These are phyloP conservation scores for Papiliotrema terrestris DNA, from an alignment of 1,284 basidiomycete species.

Conservation along the genomic window DNA sequence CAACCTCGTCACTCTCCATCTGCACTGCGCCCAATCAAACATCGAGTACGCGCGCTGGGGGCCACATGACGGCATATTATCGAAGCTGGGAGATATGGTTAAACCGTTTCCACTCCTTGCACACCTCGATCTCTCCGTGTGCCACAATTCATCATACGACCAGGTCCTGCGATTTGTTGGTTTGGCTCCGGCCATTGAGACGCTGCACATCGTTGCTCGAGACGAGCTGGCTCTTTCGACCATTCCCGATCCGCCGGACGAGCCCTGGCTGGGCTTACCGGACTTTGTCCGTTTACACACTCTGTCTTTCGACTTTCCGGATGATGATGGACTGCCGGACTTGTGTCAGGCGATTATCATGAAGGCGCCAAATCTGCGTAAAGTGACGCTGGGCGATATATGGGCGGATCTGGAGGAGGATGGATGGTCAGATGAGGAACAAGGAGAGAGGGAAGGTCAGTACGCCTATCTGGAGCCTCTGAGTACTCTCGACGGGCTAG, in stretches of 20 bases:
- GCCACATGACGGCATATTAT: neutral
- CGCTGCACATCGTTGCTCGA: neutral
- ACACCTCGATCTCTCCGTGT: neutral
- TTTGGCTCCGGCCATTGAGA: neutral
- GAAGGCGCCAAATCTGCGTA: neutral
- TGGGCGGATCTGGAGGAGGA: constrained; percentile 1
- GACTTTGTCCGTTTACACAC: neutral
- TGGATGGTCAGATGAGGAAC: constrained; percentile 5
- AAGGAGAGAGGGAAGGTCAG: neutral
- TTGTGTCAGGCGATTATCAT: neutral
- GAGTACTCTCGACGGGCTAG: neutral
- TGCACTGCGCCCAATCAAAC: neutral
- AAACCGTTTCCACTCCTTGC: neutral
- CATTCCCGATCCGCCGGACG: neutral
- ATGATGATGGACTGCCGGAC: constrained; percentile 1
- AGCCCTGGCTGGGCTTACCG: neutral
- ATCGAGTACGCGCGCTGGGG: neutral
- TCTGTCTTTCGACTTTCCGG: neutral
- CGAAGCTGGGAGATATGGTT: neutral
- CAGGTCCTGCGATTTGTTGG: neutral
- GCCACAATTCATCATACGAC: constrained; percentile 1
- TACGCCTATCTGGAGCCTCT: neutral
- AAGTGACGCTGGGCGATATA: neutral
- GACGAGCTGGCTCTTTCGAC: neutral
- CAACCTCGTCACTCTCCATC: neutral